Conservation (phyloP, 208 protist species). For the Porcisia hertigi region DNA sequence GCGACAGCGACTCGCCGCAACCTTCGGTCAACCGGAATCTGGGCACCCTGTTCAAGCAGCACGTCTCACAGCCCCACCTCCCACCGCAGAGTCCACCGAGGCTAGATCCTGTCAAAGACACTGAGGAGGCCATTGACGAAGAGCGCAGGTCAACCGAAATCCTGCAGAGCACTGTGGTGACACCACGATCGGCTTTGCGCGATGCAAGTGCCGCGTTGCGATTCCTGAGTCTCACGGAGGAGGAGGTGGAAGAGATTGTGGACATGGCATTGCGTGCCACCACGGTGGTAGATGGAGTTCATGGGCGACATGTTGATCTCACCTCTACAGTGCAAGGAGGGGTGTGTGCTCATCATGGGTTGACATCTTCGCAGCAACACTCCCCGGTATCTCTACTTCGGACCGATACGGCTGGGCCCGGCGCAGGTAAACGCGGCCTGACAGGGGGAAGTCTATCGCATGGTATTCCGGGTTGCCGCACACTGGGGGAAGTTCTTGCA, state of each 20-base stretch:
- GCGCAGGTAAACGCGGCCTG: neutral
- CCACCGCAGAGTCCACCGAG: neutral
- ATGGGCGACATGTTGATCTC: neutral
- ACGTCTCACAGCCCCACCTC: too few species aligned
- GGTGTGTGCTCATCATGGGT: too few species aligned
- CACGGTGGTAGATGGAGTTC: neutral
- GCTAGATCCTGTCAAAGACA: neutral
- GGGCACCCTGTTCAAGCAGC: neutral
- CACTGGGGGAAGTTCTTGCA: conserved; percentile 6
- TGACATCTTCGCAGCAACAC: neutral
- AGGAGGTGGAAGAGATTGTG: conserved; percentile 17
- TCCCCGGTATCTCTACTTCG: neutral
- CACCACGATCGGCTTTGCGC: neutral
- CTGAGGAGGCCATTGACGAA: neutral
- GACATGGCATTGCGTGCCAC: conserved; percentile 2
- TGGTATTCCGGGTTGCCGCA: conserved; percentile 16
- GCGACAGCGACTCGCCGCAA: neutral
- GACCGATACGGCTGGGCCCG: neutral
- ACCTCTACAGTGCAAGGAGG: neutral
- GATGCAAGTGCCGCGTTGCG: too few species aligned
- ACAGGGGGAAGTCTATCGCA: neutral
- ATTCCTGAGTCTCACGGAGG: conserved; percentile 11
- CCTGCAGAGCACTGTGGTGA: neutral
- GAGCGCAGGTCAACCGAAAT: too few species aligned
- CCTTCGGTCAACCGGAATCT: neutral